These are phyloP conservation scores for Nepenthes gracilis DNA, from an alignment of 148 eudicot species.

Conservation along the genomic window DNA sequence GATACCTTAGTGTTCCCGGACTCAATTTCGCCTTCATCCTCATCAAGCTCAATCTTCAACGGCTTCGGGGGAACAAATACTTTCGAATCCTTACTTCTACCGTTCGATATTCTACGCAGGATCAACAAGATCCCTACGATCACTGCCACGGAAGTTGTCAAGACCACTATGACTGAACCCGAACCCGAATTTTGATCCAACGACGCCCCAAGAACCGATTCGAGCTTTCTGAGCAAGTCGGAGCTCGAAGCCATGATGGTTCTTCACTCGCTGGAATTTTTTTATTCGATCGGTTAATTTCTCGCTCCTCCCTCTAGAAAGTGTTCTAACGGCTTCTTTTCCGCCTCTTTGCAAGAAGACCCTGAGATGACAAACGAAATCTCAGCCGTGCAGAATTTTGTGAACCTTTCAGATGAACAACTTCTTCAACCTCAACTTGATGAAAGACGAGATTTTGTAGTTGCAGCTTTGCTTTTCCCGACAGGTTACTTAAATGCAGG, in stretches of 20 bases:
- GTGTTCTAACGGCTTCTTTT: too few species aligned
- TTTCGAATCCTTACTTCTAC: constrained; percentile 22
- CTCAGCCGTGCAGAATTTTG: too few species aligned
- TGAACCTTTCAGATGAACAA: too few species aligned
- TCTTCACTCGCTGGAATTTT: too few species aligned
- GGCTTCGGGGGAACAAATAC: constrained; percentile 33
- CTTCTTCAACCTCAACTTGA: too few species aligned
- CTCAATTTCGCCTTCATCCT: constrained; percentile 41
- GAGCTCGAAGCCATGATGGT: constrained; percentile 26
- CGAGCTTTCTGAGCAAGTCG: constrained; percentile 29
- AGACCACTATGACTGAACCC: constrained; percentile 14
- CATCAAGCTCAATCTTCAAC: constrained; percentile 21
- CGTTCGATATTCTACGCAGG: constrained; percentile 45
- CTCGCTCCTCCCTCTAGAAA: too few species aligned
- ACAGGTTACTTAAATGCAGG: too few species aligned
- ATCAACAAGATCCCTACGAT: constrained; percentile 39
- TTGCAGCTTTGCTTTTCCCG: too few species aligned
- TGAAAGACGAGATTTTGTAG: too few species aligned
- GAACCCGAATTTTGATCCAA: constrained; percentile 14
- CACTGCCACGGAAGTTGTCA: constrained; percentile 53
- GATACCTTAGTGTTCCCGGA: constrained; percentile 51
- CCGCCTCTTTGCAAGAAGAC: too few species aligned
- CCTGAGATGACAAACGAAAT: too few species aligned
- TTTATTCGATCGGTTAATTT: too few species aligned
- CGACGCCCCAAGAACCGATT: constrained; percentile 32